Evolutionary conservation across 306 rosid genomes (phyloP).

Genomic region (Vicia sativa): DNA sequence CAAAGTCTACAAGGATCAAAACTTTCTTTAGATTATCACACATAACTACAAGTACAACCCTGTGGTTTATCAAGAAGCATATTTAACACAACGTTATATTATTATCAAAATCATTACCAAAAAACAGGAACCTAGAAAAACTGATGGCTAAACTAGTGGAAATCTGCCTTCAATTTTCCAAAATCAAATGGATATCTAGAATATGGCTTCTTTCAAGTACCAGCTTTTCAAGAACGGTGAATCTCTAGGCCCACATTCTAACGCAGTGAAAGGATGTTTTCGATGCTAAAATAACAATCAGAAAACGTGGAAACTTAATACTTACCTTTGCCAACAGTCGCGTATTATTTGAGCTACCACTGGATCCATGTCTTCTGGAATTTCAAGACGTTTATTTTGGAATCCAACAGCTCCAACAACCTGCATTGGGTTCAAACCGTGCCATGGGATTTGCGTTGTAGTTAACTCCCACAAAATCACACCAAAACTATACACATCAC

Average conservation of each 20-base stretch:
- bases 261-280: too few relatives aligned
- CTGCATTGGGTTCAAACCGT: conserved; percentile 99
- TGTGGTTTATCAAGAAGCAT: too few relatives aligned
- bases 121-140: not conserved
- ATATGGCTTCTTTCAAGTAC: conserved; percentile 27
- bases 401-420: conserved; percentile 99
- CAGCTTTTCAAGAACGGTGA: conserved; percentile 8
- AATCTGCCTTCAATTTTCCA: conserved; percentile 28
- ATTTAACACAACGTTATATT: not conserved
- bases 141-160: not conserved
- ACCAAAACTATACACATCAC: conserved; percentile 98
- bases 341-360: conserved; percentile 74
- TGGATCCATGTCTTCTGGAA: conserved; percentile 83
- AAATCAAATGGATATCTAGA: conserved; percentile 28
- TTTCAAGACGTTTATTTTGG: conserved; percentile 93
- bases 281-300: conserved; percentile 19
- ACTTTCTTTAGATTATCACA: too few relatives aligned
- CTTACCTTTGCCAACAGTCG: conserved; percentile 97
- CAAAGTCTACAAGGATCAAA: too few relatives aligned
- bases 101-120: conserved; percentile 9
- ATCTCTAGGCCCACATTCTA: conserved; percentile 18
- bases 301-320: conserved; percentile 24
- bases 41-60: too few relatives aligned
- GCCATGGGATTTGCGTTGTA: conserved; percentile 81
- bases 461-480: conserved; percentile 96